Conservation (phyloP, 2,329 filamentous ascomycete species). For the Huntiella abstrusa region DNA sequence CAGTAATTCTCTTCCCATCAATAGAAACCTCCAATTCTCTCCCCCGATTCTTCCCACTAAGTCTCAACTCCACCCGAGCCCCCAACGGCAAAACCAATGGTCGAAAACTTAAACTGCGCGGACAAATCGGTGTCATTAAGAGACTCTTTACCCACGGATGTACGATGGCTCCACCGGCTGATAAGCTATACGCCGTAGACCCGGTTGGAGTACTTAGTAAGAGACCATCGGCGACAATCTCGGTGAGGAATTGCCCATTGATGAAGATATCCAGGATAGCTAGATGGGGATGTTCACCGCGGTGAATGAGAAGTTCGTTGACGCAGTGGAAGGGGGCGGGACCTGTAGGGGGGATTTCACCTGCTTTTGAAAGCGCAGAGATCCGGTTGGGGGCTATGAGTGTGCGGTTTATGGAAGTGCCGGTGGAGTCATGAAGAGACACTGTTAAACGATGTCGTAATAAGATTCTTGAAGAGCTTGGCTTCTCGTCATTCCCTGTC, state of each 20-base stretch:
- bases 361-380: not conserved
- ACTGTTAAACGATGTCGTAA: slow-evolving; percentile 76
- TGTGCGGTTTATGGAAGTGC: slow-evolving; percentile 36
- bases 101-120: slow-evolving; percentile 77
- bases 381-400: slow-evolving; percentile 24
- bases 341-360: not conserved
- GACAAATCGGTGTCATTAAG: slow-evolving; percentile 84
- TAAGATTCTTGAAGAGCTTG: slow-evolving; percentile 71
- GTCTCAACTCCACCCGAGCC: slow-evolving; percentile 60
- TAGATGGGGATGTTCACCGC: slow-evolving; percentile 75
- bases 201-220: slow-evolving; percentile 87
- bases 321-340: slow-evolving; percentile 44
- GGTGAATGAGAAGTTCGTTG: slow-evolving; percentile 89
- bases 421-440: slow-evolving; percentile 57
- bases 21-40: slow-evolving; percentile 63
- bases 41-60: slow-evolving; percentile 65
- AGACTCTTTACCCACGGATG: slow-evolving; percentile 81
- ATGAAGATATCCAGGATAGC: slow-evolving; percentile 84
- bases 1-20: slow-evolving; percentile 51
- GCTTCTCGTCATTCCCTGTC: slow-evolving; percentile 60
- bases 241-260: slow-evolving; percentile 74
- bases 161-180: slow-evolving; percentile 78
- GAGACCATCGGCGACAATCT: slow-evolving; percentile 88
- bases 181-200: slow-evolving; percentile 89
- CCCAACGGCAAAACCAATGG: slow-evolving; percentile 77